Base-by-base conservation (phyloP, 176 grass and related monocot species). In the Oryza brachyantha region DNA sequence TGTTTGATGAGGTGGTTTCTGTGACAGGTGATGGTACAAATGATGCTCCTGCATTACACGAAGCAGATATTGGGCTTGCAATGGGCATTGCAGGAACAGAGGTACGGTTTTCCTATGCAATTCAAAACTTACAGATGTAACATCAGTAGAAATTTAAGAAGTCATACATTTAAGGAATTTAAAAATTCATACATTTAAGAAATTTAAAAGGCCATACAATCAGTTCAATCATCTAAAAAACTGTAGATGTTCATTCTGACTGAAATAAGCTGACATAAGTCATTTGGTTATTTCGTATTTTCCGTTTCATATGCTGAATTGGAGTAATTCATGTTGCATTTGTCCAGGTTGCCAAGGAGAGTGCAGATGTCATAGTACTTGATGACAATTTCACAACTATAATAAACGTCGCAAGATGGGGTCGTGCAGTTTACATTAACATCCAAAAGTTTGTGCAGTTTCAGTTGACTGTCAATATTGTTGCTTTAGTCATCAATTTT, bases 41-140 rank as follows among this genome's bases (percentile, higher is more conserved):
- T 50, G 95, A 97, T 78, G 92, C 95, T 67, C 95, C 95, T 61
- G 95, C 95, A 41, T 86, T 97, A 76, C 95, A 97, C 38, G 95
- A 97, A 85, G 65, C 92, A 82, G 95, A 97, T 64, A 97, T 97
- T 83, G 95, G 95, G 2, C 95, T 97, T 85, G 95, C 95, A 68
- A 97, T 97, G 95, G 95, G 92, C 37, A 97, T 97, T 90, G 80
- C 95, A 70, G 95, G 95, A 31, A 97, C 92, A 70, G 95, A 97
- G 95, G 94, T 97, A 88, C 48, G 63, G 27, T 63, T 71, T 73
- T 66, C 7, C 54, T 57, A 61, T 24, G 38, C 37, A 83, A 13
- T 83, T 54, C 5, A 13, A 26, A 82, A n/a, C 21, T 10, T 46
- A 74, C 67, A 42, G 11, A 75, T 17, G 66, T 84, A 24, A 26